Percentiles rank a stretch among this genome's conserved stretches.
phyloP scores from a whole-genome alignment of 768 basidiomycete genomes.

The Kwoniella newhampshirensis region DNA sequence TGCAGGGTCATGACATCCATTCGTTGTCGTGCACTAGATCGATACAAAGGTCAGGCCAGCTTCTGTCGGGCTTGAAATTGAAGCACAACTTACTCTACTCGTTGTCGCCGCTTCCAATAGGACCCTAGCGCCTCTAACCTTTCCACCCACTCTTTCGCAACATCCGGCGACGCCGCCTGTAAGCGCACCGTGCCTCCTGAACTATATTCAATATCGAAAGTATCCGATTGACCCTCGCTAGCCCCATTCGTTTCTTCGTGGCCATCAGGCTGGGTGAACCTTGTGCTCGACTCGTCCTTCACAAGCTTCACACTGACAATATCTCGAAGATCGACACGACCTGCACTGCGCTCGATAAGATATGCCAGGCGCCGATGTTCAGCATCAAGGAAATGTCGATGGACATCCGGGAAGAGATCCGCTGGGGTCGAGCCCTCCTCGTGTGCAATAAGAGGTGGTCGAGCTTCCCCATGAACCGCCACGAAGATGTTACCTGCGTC shows the following conservation, averaged over 20 bases:
- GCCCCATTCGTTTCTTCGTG: slow-evolving; percentile 3
- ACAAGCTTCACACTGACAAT: slow-evolving; percentile 64
- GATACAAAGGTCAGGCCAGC: neutral
- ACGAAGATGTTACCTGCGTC: slow-evolving; percentile 43
- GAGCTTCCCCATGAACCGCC: slow-evolving; percentile 25
- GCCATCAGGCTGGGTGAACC: slow-evolving; percentile 1
- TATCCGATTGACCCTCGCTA: slow-evolving; percentile 55
- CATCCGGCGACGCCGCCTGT: slow-evolving; percentile 73
- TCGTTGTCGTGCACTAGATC: slow-evolving; percentile 38
- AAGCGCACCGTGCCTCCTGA: slow-evolving; percentile 71
- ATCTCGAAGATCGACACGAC: slow-evolving; percentile 70
- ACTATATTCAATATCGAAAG: slow-evolving; percentile 73
- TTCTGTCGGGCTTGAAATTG: neutral
- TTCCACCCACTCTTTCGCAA: slow-evolving; percentile 82
- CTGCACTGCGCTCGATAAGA: slow-evolving; percentile 53
- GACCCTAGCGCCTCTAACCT: slow-evolving; percentile 66
- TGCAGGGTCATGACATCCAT: slow-evolving; percentile 41
- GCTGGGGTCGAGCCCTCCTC: slow-evolving; percentile 29
- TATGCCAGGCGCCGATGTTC: slow-evolving; percentile 46
- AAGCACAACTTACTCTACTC: slow-evolving; percentile 58
- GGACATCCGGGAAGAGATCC: slow-evolving; percentile 30
- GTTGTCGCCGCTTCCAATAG: slow-evolving; percentile 79
- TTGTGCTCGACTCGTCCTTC: neutral
- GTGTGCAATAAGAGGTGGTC: slow-evolving; percentile 35
- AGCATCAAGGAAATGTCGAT: slow-evolving; percentile 35